Evolutionary conservation across 495 filamentous ascomycete species (phyloP).

Genomic region (Xylaria telfairii): DNA sequence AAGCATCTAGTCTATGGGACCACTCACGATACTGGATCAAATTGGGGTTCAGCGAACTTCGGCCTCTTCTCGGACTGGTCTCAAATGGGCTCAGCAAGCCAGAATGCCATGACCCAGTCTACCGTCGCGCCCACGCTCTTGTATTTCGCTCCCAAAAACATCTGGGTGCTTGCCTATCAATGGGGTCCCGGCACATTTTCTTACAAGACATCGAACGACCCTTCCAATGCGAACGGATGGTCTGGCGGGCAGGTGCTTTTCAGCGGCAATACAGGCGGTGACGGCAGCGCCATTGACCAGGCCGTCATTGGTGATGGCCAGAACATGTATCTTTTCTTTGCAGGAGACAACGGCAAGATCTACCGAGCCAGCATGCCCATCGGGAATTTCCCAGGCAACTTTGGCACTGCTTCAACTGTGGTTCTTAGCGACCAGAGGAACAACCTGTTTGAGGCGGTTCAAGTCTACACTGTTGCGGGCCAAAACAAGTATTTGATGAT

Average conservation of each 20-base stretch:
- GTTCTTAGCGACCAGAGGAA: constrained; percentile 59
- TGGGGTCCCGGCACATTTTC: constrained; percentile 64
- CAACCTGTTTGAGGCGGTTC: constrained; percentile 67
- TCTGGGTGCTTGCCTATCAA: constrained; percentile 68
- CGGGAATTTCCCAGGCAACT: constrained; percentile 62
- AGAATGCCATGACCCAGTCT: constrained; percentile 53
- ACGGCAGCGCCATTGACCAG: constrained; percentile 63
- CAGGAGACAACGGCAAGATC: constrained; percentile 69
- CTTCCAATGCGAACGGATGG: constrained; percentile 63
- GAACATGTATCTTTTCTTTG: constrained; percentile 70
- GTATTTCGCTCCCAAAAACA: constrained; percentile 63
- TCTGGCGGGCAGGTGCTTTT: constrained; percentile 59
- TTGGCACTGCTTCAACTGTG: constrained; percentile 55
- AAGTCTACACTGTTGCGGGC: constrained; percentile 65
- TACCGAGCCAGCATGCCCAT: constrained; percentile 67
- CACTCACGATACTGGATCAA: constrained; percentile 43
- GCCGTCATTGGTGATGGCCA: constrained; percentile 63
- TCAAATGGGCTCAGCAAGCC: constrained; percentile 58
- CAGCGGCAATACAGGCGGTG: constrained; percentile 55
- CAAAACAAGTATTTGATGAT: constrained; percentile 66
- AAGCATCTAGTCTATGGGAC: constrained; percentile 63
- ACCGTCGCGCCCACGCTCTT: constrained; percentile 68
- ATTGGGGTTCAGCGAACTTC: constrained; percentile 65
- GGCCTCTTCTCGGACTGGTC: constrained; percentile 61
- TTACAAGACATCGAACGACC: constrained; percentile 64